phyloP scores from a whole-genome alignment of 2,329 filamentous ascomycete genomes.

The Phaeophleospora eucalypticola region DNA sequence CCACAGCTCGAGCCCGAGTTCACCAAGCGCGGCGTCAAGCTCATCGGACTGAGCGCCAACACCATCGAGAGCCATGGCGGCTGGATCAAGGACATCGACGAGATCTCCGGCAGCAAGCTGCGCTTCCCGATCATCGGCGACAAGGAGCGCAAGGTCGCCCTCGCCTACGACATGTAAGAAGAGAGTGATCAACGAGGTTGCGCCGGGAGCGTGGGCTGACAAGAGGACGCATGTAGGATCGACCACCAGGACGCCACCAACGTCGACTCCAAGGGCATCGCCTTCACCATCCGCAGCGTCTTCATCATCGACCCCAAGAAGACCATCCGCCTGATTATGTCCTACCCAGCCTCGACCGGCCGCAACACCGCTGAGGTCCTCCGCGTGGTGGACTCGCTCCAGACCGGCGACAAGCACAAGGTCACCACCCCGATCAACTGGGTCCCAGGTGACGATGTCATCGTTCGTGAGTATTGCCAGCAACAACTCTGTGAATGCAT shows the following conservation, averaged over 20 bases:
- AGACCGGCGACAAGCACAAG: slow-evolving; percentile 57
- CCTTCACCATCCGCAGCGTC: slow-evolving; percentile 62
- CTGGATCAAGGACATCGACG: slow-evolving; percentile 52
- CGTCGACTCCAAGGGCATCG: slow-evolving; percentile 53
- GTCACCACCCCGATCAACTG: slow-evolving; percentile 61
- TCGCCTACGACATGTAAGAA: slow-evolving; percentile 50
- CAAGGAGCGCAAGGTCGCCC: slow-evolving; percentile 50
- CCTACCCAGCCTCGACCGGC: slow-evolving; percentile 60
- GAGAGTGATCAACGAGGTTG: background rate
- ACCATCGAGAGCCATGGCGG: slow-evolving; percentile 48
- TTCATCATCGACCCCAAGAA: slow-evolving; percentile 64
- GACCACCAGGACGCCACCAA: slow-evolving; percentile 56
- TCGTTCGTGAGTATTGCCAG: too few relatives aligned
- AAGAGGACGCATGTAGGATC: slow-evolving; percentile 33
- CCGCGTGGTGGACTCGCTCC: slow-evolving; percentile 49
- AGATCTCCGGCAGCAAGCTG: slow-evolving; percentile 47
- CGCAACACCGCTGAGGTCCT: slow-evolving; percentile 53
- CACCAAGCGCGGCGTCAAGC: slow-evolving; percentile 58
- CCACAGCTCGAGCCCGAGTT: slow-evolving; percentile 63
- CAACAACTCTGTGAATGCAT: too few relatives aligned
- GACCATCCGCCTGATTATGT: slow-evolving; percentile 57
- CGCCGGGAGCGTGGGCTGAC: slow-evolving; percentile 1
- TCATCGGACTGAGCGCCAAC: slow-evolving; percentile 56
- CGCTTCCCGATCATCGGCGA: slow-evolving; percentile 52
- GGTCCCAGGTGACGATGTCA: slow-evolving; percentile 57